Conservation (phyloP, 1,284 basidiomycete genomes). For the Xerocomus nothofagi region DNA sequence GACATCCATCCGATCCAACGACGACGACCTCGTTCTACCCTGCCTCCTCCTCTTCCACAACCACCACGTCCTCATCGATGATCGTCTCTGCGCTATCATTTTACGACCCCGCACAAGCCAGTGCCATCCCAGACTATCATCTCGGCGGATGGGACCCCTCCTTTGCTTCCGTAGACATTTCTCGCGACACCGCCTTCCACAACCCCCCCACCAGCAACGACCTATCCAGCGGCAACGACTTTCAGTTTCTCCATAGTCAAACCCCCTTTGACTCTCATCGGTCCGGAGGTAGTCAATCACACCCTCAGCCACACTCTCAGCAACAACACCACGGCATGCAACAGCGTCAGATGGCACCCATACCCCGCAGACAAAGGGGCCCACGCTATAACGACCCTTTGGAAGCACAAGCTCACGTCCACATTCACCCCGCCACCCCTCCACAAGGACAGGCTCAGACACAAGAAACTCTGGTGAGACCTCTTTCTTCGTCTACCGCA, state of each 20-base stretch:
- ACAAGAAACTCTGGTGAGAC: constrained; percentile 9
- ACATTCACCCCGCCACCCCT: background rate
- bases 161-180: constrained; percentile 2
- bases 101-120: constrained; percentile 29
- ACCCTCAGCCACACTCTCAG: background rate
- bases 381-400: background rate
- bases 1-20: too few species aligned
- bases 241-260: constrained; percentile 1
- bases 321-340: constrained; percentile 5
- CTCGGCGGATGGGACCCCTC: constrained; percentile 23
- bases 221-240: background rate
- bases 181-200: background rate
- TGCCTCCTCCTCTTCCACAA: constrained; percentile 1
- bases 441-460: background rate
- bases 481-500: background rate
- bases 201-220: background rate
- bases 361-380: constrained; percentile 13
- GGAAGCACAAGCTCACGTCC: background rate
- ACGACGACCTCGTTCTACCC: constrained; percentile 9
- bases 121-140: constrained; percentile 16
- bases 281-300: background rate
- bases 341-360: constrained; percentile 13
- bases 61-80: constrained; percentile 22
- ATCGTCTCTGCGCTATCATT: constrained; percentile 30
- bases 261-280: constrained; percentile 6